Evolutionary conservation across 2,329 filamentous ascomycete species (phyloP).

Genomic region (Trichophyton equinum): DNA sequence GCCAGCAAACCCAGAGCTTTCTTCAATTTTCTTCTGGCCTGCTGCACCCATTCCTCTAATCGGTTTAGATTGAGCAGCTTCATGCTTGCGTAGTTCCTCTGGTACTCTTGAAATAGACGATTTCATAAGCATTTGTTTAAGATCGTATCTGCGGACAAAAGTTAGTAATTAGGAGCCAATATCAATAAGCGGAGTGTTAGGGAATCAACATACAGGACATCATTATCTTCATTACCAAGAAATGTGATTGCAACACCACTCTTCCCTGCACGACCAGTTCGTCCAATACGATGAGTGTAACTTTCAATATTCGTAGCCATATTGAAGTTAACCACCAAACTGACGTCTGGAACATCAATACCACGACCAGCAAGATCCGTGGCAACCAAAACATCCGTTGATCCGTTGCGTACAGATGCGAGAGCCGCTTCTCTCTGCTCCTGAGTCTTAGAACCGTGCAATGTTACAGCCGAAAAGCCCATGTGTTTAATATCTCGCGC

Average conservation of each 20-base stretch:
- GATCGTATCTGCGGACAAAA: slow-evolving; percentile 47
- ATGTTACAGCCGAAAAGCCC: slow-evolving; percentile 78
- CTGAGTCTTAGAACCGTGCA: slow-evolving; percentile 94
- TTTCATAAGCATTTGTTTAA: slow-evolving; percentile 92
- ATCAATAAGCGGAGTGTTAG: neutral
- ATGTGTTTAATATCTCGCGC: slow-evolving; percentile 88
- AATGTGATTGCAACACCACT: slow-evolving; percentile 94
- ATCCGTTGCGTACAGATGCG: slow-evolving; percentile 65
- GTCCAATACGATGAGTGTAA: slow-evolving; percentile 92
- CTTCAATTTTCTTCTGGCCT: slow-evolving; percentile 38
- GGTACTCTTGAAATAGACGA: slow-evolving; percentile 77
- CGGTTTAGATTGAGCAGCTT: slow-evolving; percentile 78
- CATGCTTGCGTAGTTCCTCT: slow-evolving; percentile 79
- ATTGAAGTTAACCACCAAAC: slow-evolving; percentile 95
- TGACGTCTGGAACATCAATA: slow-evolving; percentile 94
- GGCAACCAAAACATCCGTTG: slow-evolving; percentile 79
- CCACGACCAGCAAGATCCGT: slow-evolving; percentile 92
- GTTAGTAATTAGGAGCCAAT: slow-evolving; percentile 9
- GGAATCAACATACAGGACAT: slow-evolving; percentile 54
- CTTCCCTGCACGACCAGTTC: slow-evolving; percentile 95
- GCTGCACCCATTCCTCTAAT: slow-evolving; percentile 21
- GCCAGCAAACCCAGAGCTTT: slow-evolving; percentile 26
- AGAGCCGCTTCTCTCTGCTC: slow-evolving; percentile 93
- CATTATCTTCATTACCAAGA: slow-evolving; percentile 75
- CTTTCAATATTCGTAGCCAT: slow-evolving; percentile 88